phyloP scores from a whole-genome alignment of 306 rosid species.

The Quercus suber region DNA sequence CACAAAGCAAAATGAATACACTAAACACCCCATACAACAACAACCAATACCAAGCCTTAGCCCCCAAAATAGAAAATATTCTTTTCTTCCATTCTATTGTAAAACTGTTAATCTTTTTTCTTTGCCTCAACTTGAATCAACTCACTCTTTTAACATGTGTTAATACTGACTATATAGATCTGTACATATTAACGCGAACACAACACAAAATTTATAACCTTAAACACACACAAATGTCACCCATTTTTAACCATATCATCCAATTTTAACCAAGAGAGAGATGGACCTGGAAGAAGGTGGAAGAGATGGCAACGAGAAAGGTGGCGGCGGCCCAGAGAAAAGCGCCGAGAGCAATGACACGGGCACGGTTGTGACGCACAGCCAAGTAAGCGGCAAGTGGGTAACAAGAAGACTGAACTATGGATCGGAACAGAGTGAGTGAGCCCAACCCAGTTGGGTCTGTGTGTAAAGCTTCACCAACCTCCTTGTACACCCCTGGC shows the following conservation, averaged over 20 bases:
- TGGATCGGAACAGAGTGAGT: conserved; percentile 70
- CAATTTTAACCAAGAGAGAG: background rate
- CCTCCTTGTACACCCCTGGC: conserved; percentile 80
- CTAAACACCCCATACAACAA: too few species aligned
- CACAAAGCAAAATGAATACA: too few species aligned
- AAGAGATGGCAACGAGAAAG: conserved; percentile 59
- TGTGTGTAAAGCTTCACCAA: conserved; percentile 62
- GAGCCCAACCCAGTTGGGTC: conserved; percentile 85
- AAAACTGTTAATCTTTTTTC: too few species aligned
- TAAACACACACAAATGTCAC: background rate
- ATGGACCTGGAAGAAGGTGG: conserved; percentile 61
- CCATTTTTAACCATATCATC: too few species aligned
- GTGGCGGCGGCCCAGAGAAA: conserved; percentile 78
- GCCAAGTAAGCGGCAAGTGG: conserved; percentile 76
- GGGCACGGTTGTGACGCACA: conserved; percentile 66
- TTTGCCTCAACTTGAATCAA: too few species aligned
- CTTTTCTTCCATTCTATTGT: too few species aligned
- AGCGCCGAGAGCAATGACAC: conserved; percentile 68
- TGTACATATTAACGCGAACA: background rate
- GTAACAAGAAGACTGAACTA: conserved; percentile 69
- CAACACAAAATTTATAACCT: background rate
- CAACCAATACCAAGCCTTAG: too few species aligned
- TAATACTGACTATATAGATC: background rate
- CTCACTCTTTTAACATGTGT: background rate
- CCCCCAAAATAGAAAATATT: too few species aligned